Conservation (phyloP, 176 grass and related monocot genomes). For the Carex parvula region DNA sequence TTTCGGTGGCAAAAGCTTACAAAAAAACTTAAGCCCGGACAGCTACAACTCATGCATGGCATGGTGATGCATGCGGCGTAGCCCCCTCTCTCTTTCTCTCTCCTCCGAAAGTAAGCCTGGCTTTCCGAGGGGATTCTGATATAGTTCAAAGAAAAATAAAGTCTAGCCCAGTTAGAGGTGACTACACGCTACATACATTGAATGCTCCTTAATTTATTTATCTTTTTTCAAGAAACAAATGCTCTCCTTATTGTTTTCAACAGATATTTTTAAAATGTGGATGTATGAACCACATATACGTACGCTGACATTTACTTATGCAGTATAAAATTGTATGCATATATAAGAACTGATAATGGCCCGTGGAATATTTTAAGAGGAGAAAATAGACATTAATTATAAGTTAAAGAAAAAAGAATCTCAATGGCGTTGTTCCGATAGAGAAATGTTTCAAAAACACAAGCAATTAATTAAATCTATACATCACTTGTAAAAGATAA, state of each 20-base stretch:
- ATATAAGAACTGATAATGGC: too few species aligned
- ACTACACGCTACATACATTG: slow-evolving; percentile 13
- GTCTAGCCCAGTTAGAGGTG: neutral
- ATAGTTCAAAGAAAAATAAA: neutral
- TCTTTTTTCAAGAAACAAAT: neutral
- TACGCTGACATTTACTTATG: too few species aligned
- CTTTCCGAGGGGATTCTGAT: neutral
- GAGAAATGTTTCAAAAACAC: too few species aligned
- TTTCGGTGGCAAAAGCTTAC: slow-evolving; percentile 18
- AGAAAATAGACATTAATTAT: too few species aligned
- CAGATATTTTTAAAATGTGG: too few species aligned
- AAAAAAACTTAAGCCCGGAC: neutral
- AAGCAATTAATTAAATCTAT: too few species aligned
- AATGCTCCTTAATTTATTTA: neutral
- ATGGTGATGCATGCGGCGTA: slow-evolving; percentile 2
- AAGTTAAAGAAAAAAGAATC: too few species aligned
- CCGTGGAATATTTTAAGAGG: too few species aligned
- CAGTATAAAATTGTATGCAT: too few species aligned
- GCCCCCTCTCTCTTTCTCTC: neutral
- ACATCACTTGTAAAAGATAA: too few species aligned
- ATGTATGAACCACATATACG: too few species aligned
- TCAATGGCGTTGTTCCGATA: too few species aligned
- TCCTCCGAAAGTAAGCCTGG: neutral
- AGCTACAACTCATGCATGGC: slow-evolving; percentile 20
- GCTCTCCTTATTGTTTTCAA: neutral